Evolutionary conservation across 768 basidiomycete species (phyloP), one percentile per base, ranked within the genome.

Genomic region (Leccinellum rugosiceps): DNA sequence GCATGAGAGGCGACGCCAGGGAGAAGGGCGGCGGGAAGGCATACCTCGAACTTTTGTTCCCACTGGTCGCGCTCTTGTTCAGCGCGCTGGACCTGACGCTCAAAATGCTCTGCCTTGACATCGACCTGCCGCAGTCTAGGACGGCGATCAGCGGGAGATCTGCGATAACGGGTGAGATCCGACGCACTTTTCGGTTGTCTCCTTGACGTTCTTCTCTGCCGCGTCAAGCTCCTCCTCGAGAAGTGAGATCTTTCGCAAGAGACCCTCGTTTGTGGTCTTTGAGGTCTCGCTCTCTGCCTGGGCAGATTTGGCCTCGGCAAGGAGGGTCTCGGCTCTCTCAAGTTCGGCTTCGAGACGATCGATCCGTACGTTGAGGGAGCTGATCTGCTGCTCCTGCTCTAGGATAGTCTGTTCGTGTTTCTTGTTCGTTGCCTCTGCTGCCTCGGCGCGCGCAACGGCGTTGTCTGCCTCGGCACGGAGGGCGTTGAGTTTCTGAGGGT

Each of bases 61-160:
- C 90, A 94, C 41, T 71, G 67, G 72, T 98, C 96, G 51, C 95
- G 86, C 74, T 99, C 97, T 69, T 90, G 85, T 72, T 98, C 95
- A 49, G 84, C 78, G 45, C 90, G 83, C 63, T 85, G 79, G 19
- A 97, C 86, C 70, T 95, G 92, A 50, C 94, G 85, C 76, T 98
- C 96, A 71, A 92, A 97, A 77, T 98, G 94, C 74, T 99, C 97
- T 10, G 96, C 96, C 78, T 98, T 99, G 75, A 98, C 89, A 70
- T 99, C 97, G 56, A 96, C 94, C 69, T 96, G 92, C 60, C 96
- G 82, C 65, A 99, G 81, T 74, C 96, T 98, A 65, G 44, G 28
- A 26, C 17, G 53, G 55, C 56, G 58, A 64, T 67, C 57, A 68
- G 63, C 15, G 34, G 57, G 53, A 47, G 59, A 66, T 61, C 53